phyloP scores from a whole-genome alignment of 1,139 yeast species.

The Hansenula sp. region DNA sequence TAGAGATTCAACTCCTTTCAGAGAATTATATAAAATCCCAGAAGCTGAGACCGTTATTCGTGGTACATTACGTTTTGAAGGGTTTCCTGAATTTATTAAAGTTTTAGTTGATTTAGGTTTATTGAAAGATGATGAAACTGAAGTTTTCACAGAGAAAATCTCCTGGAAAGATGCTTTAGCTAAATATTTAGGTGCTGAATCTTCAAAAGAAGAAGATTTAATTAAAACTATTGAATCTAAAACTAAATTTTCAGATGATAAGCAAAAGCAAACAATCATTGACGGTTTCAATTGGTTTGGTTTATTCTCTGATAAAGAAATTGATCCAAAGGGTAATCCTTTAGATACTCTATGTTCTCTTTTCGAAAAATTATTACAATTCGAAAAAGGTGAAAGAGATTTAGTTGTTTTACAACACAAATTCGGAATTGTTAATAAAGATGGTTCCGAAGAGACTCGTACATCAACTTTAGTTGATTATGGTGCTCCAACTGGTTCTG shows the following conservation, averaged over 20 bases:
- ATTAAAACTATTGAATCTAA: slow-evolving; percentile 70
- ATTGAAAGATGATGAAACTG: slow-evolving; percentile 71
- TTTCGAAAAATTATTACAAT: slow-evolving; percentile 93
- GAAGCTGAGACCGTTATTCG: slow-evolving; percentile 96
- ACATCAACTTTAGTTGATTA: slow-evolving; percentile 94
- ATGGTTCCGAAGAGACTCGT: slow-evolving; percentile 85
- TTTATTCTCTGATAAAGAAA: slow-evolving; percentile 70
- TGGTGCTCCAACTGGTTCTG: slow-evolving; percentile 88
- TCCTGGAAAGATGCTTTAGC: slow-evolving; percentile 92
- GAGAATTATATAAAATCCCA: slow-evolving; percentile 88
- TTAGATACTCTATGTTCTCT: slow-evolving; percentile 96
- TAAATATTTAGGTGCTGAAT: slow-evolving; percentile 67
- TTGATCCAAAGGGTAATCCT: slow-evolving; percentile 89
- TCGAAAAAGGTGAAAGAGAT: slow-evolving; percentile 93
- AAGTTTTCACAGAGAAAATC: slow-evolving; percentile 51
- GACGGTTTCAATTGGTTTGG: slow-evolving; percentile 95
- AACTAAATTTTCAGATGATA: slow-evolving; percentile 77
- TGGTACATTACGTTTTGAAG: slow-evolving; percentile 97
- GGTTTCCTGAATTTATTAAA: slow-evolving; percentile 97
- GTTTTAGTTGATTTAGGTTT: slow-evolving; percentile 92
- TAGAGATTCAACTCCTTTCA: slow-evolving; percentile 94
- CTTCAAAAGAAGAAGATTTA: slow-evolving; percentile 68
- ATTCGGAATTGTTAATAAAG: slow-evolving; percentile 96
- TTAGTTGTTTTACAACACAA: slow-evolving; percentile 94
- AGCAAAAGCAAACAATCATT: slow-evolving; percentile 81